Percentiles rank a stretch among this genome's conserved stretches.
Evolutionary conservation across 2,329 filamentous ascomycete species (phyloP).

Genomic region (Fusarium globosum): DNA sequence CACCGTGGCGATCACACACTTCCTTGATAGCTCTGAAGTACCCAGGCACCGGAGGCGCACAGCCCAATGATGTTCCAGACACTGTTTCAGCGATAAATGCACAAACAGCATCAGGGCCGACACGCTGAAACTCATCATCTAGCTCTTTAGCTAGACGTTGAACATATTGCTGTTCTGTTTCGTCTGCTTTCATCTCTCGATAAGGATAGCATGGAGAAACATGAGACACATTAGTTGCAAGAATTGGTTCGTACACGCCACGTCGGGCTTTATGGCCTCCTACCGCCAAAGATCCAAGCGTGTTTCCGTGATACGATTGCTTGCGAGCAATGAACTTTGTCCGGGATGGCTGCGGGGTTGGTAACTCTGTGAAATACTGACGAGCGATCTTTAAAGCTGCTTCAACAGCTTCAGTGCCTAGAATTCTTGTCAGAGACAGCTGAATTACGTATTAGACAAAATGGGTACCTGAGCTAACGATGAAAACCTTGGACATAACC

Average conservation of each 20-base stretch:
- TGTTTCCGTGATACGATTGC: constrained; percentile 39
- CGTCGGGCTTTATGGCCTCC: constrained; percentile 38
- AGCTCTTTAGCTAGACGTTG: constrained; percentile 25
- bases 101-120: constrained; percentile 33
- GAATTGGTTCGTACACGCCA: constrained; percentile 43
- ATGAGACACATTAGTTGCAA: constrained; percentile 41
- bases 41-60: constrained; percentile 46
- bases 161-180: constrained; percentile 42
- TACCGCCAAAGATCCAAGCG: constrained; percentile 11
- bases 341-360: constrained; percentile 19
- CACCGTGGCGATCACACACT: constrained; percentile 66
- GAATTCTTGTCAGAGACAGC: not conserved
- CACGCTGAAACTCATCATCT: constrained; percentile 27
- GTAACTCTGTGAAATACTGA: constrained; percentile 35
- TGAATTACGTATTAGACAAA: rapidly evolving
- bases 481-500: constrained; percentile 26
- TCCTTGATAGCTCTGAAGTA: constrained; percentile 64
- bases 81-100: constrained; percentile 39
- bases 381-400: constrained; percentile 37
- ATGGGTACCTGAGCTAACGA: constrained; percentile 23
- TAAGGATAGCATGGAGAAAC: constrained; percentile 45
- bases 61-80: constrained; percentile 36
- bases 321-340: constrained; percentile 30
- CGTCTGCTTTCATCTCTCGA: constrained; percentile 36
- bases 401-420: constrained; percentile 39